Evolutionary conservation across 352 stramenopile species (phyloP).

Genomic region (Pythium aphanidermatum): DNA sequence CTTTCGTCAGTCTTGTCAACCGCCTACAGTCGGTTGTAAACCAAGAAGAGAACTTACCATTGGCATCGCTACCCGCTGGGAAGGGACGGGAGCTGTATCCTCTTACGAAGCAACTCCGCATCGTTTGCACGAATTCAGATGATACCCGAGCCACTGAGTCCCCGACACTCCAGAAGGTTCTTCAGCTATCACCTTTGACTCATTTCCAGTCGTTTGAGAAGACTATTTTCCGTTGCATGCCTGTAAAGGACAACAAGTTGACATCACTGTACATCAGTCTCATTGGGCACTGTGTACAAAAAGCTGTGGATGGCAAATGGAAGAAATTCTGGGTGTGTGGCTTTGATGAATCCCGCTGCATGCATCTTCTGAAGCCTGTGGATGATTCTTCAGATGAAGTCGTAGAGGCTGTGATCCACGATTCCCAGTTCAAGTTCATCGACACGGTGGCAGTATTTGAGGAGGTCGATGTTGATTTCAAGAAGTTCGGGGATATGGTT

Average conservation of each 20-base stretch:
- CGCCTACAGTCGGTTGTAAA: slow-evolving; percentile 72
- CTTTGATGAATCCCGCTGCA: slow-evolving; percentile 46
- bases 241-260: slow-evolving; percentile 44
- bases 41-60: slow-evolving; percentile 59
- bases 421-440: slow-evolving; percentile 66
- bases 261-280: slow-evolving; percentile 56
- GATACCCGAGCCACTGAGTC: neutral
- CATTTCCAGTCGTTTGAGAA: slow-evolving; percentile 87
- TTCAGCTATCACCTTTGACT: slow-evolving; percentile 69
- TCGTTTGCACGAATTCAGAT: slow-evolving; percentile 19
- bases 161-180: slow-evolving; percentile 28
- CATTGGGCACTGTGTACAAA: slow-evolving; percentile 65
- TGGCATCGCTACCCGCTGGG: slow-evolving; percentile 51
- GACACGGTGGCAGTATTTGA: slow-evolving; percentile 43
- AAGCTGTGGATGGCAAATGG: slow-evolving; percentile 77
- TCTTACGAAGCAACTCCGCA: slow-evolving; percentile 62
- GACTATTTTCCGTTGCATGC: slow-evolving; percentile 58
- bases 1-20: slow-evolving; percentile 49
- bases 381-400: slow-evolving; percentile 35
- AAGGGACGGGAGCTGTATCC: slow-evolving; percentile 77
- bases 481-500: slow-evolving; percentile 39
- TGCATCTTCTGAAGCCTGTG: slow-evolving; percentile 55
- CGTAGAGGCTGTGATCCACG: slow-evolving; percentile 66
- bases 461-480: slow-evolving; percentile 34
- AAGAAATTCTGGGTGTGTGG: slow-evolving; percentile 65